phyloP scores from a whole-genome alignment of 768 basidiomycete species.

The Pulveroboletus sp. region DNA sequence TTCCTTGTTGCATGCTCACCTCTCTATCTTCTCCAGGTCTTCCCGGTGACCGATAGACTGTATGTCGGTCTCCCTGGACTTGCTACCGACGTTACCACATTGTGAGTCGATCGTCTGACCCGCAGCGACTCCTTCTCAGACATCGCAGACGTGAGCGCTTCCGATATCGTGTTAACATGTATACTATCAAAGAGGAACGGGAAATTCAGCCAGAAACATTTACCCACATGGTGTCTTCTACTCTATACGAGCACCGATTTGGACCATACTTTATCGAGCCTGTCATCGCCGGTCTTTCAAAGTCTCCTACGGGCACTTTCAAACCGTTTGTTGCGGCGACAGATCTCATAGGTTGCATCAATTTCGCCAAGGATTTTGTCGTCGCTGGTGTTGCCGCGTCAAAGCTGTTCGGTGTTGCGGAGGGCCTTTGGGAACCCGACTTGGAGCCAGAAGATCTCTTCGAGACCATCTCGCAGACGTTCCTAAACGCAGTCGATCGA shows the following conservation, averaged over 20 bases:
- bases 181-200: conserved; percentile 98
- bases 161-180: conserved; percentile 96
- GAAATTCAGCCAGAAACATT: conserved; percentile 96
- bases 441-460: conserved; percentile 95
- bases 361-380: conserved; percentile 95
- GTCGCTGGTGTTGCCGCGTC: conserved; percentile 90
- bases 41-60: conserved; percentile 88
- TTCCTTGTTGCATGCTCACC: conserved; percentile 6
- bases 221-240: conserved; percentile 91
- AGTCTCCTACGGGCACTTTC: conserved; percentile 60
- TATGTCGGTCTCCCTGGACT: conserved; percentile 90
- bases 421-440: conserved; percentile 98
- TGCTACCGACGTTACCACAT: conserved; percentile 87
- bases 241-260: conserved; percentile 93
- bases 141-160: conserved; percentile 74
- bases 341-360: conserved; percentile 90
- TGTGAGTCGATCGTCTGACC: conserved; percentile 46
- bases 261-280: conserved; percentile 97
- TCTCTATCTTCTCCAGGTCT: conserved; percentile 54
- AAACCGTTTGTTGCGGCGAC: conserved; percentile 95
- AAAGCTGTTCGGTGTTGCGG: conserved; percentile 95
- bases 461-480: conserved; percentile 95
- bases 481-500: conserved; percentile 91
- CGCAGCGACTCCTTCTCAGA: conserved; percentile 1
- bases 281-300: conserved; percentile 87